Base-by-base conservation (phyloP, 805 yeast species). In the Kuraishia capsulata region DNA sequence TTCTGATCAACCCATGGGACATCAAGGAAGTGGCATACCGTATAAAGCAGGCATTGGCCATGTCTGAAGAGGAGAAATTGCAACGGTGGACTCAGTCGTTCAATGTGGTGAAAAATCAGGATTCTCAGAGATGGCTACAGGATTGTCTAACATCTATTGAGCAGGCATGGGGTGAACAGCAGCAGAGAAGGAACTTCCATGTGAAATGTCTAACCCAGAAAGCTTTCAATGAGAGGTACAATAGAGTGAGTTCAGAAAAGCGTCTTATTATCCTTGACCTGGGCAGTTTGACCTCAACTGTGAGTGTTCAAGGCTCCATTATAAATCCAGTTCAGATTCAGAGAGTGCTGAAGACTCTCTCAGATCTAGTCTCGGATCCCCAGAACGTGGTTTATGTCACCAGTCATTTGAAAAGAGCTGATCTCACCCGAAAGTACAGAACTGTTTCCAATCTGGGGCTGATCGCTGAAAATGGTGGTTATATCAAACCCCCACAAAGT, bases 1-100 rank as follows among this genome's bases (percentile, higher is more conserved):
- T 84, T 3, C 57, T 87, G 28, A 78, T 90, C 28, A 92, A 92
- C 51, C 98, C 98, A 2, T 92, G 97, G 95, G 90, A 88, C 57
- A 66, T 73, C 21, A 71, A 67, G 33, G 72, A 72, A 42, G 75
- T 88, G 42, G 67, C 92, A 0, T 66, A 73, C n/a, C 66, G 73
- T 6, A 81, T 86, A 39, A 66, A 74, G 43, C 40, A 50, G 6
- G 86, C 85, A n/a, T 59, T 92, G 30, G 75, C 73, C 13, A 78
- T 88, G 87, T 40, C 68, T 4, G 54, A 53, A 1, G 67, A 62
- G n/a, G 90, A 82, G 44, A 77, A 77, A 43, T 49, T 58, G 25
- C 47, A 59, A 26, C 68, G 86, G 34, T 87, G 95, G 92, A 55
- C 67, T 16, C 60, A 58, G 17, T 67, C 86, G 53, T 65, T 72